Evolutionary conservation across 2,329 filamentous ascomycete species (phyloP), one percentile per base, ranked within the genome.

Genomic region (Exophiala spinifera): DNA sequence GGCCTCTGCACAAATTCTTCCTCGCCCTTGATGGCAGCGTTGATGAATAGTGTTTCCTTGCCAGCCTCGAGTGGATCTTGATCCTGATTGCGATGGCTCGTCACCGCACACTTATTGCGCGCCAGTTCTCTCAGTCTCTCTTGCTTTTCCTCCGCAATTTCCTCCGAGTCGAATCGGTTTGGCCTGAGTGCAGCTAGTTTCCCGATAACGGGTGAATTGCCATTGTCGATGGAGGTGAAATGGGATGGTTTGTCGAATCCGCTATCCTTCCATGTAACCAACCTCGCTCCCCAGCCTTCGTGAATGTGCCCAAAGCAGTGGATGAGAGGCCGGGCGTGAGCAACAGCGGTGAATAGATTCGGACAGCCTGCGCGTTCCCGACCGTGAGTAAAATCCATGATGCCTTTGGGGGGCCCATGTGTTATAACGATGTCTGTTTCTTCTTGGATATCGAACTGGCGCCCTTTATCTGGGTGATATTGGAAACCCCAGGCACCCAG

Each of bases 41-140:
- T 86, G 8, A 86, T 70, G 62, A 85, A 83, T 5, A 85, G 64
- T 0, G 82, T 85, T 59, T 83, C 74, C 39, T 70, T 65, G 0
- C 76, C 77, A 6, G 42, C 46, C 25, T 67, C 44, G 0, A 77
- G n/a, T 1, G 61, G 63, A 20, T 64, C 57, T n/a, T 62, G 53
- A 19, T 72, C 69, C 2, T 66, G 62, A 0, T 66, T 65, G 48
- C 75, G 72, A 53, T 72, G 68, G 33, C 77, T 79, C 2, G 76
- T 68, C 13, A 65, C 53, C 13, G 65, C 66, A 40, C 64, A 74
- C 13, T 68, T 63, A 39, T 69, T 60, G 11, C 60, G 57, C 13
- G 49, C 57, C 39, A 58, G 11, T 15, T 15, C 31, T 39, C 55
- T 25, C 45, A 57, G n/a, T 33, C 46, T 50, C 37, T 13, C 21